Base-by-base conservation (phyloP, 2,329 filamentous ascomycete genomes). In the Metarhizium rileyi region DNA sequence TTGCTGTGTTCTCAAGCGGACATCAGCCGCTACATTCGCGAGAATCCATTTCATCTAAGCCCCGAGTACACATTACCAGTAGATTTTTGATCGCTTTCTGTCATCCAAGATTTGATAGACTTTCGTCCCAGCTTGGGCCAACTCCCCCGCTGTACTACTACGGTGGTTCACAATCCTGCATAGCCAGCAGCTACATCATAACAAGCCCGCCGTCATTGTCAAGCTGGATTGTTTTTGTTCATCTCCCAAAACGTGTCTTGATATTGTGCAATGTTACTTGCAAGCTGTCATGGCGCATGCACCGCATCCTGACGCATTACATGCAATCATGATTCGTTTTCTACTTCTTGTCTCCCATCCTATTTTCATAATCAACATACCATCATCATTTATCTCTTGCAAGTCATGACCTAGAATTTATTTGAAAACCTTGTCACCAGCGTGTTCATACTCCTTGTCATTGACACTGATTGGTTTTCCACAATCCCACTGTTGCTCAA, bases 341-440 rank as follows among this genome's bases (percentile, higher is more conserved):
- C 53, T 54, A 52, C 52, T 56, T 58, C 52, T 60, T 52, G 16
- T 16, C 23, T 20, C 12, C 46, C 23, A 20, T 46, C 3, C 30
- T 9, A 16, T 22, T 26, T 43, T 8, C n/a, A 26, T 59, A 60
- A 65, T 61, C 60, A 64, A 54, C 59, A 60, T n/a, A 60, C 65
- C 58, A 64, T 63, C 61, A 59, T 66, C 45, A 41, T 44, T 20
- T 41, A 33, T 26, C 20, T 14, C 25, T 9, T 3, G 26, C 12
- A 25, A n/a, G 5, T 44, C n/a, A 2, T 23, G 1, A 7, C 7
- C 23, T 12, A 22, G 18, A 6, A 59, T 65, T 81, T 95, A 97
- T 81, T 97, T 97, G 87, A 96, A 97, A 70, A 97, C 90, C 83
- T 97, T 96, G 70, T 93, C 93, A 65, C 89, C 85, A 66, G 86